Base-by-base conservation (phyloP, 1,139 yeast species). In the Diutina neorugosa region DNA sequence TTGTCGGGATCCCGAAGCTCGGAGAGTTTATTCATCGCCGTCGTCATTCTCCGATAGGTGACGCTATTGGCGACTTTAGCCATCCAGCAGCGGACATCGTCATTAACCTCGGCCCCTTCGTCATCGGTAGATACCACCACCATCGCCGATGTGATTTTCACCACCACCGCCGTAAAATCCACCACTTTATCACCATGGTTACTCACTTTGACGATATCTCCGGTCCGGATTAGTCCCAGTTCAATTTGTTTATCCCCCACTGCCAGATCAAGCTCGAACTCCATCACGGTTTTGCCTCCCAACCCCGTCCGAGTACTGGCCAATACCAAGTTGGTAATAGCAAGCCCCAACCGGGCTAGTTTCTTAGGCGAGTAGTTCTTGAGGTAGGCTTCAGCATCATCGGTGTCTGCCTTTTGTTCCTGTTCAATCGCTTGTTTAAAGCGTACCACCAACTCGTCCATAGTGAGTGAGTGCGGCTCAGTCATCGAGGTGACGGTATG, bases 31-130 rank as follows among this genome's bases (percentile, higher is more conserved):
- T 83, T 76, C 81, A 91, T 72, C 0, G 96, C 82, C 18, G 86
- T 80, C 53, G 82, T 80, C 96, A 93, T 89, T 57, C 97, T 65
- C 58, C 82, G 82, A 61, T 84, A 86, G 0, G 91, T 84, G 11
- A 82, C 71, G 6, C 86, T 80, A 68, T 79, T 88, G 55, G 84
- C 72, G n/a, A 86, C 67, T 62, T 85, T 82, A 4, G 83, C 82
- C 1, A 85, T 64, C 82, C 86, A 82, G 56, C 84, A 65, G 53
- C 81, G 74, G 16, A 66, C 64, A 46, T 59, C 60, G 52, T 71
- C 77, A 55, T 61, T 65, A 11, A 48, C 9, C 25, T 19, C 31
- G 25, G 19, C 43, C 21, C 37, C 51, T 18, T 34, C 51, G 16
- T 34, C 51, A 5, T 40, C 51, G 7, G 20, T 21, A 12, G 51